Evolutionary conservation across 805 yeast genomes (phyloP).

Genomic region (Starmerella sirachaensis): DNA sequence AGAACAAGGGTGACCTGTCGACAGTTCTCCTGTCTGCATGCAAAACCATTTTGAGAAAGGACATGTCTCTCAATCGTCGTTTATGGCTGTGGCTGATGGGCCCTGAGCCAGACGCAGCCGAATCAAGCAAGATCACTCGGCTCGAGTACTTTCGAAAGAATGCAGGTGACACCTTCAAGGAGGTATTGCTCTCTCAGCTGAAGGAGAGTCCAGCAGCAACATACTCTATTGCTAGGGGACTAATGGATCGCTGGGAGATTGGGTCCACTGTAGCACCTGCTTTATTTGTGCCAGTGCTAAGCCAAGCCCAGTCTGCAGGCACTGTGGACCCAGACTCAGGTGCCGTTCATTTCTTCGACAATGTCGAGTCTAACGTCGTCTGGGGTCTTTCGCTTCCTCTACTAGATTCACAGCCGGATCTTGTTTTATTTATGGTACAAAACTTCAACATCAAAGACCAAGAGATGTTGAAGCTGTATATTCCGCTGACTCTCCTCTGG

Average conservation of each 20-base stretch:
- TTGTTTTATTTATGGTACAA: slow-evolving; percentile 47
- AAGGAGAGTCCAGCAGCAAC: slow-evolving; percentile 29
- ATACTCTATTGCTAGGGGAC: slow-evolving; percentile 52
- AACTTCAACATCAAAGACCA: slow-evolving; percentile 73
- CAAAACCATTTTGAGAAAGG: slow-evolving; percentile 57
- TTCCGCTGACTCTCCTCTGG: slow-evolving; percentile 53
- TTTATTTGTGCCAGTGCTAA: slow-evolving; percentile 54
- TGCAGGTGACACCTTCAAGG: slow-evolving; percentile 41
- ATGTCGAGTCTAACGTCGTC: slow-evolving; percentile 67
- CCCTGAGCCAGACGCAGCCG: slow-evolving; percentile 39
- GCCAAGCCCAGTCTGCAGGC: slow-evolving; percentile 20
- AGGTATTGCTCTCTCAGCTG: slow-evolving; percentile 41
- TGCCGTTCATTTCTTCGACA: slow-evolving; percentile 67
- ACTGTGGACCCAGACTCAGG: slow-evolving; percentile 25
- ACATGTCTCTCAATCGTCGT: slow-evolving; percentile 89
- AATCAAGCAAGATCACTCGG: slow-evolving; percentile 26
- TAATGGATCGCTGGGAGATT: slow-evolving; percentile 92
- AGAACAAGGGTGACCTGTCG: slow-evolving; percentile 41
- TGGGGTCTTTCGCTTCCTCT: slow-evolving; percentile 53
- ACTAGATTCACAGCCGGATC: slow-evolving; percentile 31
- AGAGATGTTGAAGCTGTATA: slow-evolving; percentile 65
- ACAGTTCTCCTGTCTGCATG: slow-evolving; percentile 51
- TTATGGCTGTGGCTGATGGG: slow-evolving; percentile 91
- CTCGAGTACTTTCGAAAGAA: slow-evolving; percentile 47
- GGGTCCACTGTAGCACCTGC: slow-evolving; percentile 63